Percentiles rank a stretch among this genome's conserved stretches.
Evolutionary conservation across 2,329 filamentous ascomycete genomes (phyloP).

Genomic region (Trichoderma arundinaceum): DNA sequence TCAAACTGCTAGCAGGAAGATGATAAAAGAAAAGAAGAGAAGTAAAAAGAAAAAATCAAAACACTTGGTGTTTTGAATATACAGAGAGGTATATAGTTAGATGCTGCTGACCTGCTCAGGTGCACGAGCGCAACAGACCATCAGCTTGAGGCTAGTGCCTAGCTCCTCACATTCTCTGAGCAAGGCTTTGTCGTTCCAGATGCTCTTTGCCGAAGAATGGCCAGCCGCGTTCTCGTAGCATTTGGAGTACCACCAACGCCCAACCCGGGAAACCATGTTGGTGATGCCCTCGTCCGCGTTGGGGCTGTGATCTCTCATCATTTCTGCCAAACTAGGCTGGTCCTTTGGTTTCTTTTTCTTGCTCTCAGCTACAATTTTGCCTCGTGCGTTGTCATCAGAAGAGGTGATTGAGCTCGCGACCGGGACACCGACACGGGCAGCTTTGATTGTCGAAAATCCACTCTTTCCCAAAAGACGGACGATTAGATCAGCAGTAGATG

Average conservation of each 20-base stretch:
- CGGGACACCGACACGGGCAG: constrained; percentile 78
- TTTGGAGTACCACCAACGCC: constrained; percentile 93
- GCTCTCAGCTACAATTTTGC: constrained; percentile 35
- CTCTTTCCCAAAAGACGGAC: constrained; percentile 70
- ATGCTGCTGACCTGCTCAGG: constrained; percentile 64
- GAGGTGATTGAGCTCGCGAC: constrained; percentile 61
- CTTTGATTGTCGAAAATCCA: constrained; percentile 75
- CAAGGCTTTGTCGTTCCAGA: constrained; percentile 79
- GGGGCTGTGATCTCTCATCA: constrained; percentile 73
- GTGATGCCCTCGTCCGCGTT: constrained; percentile 84
- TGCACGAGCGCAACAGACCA: constrained; percentile 90
- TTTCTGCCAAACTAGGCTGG: constrained; percentile 67
- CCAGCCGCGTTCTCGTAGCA: constrained; percentile 80
- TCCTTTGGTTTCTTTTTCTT: constrained; percentile 49
- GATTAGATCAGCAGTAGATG: constrained; percentile 64
- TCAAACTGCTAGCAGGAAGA: constrained; percentile 7
- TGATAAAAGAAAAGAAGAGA: constrained; percentile 1
- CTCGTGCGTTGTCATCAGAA: constrained; percentile 35
- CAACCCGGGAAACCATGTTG: constrained; percentile 89
- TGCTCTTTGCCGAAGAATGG: constrained; percentile 56
- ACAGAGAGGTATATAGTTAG: constrained; percentile 38
- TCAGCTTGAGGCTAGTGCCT: constrained; percentile 84
- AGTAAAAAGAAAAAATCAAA: background rate
- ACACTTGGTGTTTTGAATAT: background rate
- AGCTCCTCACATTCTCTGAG: constrained; percentile 85